Conservation (phyloP, 768 basidiomycete species). For the Lyophyllum decastes region DNA sequence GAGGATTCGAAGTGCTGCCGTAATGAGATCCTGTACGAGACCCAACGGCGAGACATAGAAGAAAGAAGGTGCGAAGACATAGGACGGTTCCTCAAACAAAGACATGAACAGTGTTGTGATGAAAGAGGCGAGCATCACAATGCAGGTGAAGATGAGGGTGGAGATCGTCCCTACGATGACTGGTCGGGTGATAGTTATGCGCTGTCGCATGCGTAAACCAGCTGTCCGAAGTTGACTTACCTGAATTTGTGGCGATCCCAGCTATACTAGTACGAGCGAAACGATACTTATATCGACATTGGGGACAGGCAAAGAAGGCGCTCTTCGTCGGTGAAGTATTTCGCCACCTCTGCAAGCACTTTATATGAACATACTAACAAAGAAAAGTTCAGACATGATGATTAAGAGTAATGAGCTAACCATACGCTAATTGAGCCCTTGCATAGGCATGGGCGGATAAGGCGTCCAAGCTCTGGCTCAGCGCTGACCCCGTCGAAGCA, state of each 20-base stretch:
- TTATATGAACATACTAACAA: constrained; percentile 73
- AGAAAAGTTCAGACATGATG: constrained; percentile 12
- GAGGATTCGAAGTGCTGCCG: constrained; percentile 62
- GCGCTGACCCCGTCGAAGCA: constrained; percentile 72
- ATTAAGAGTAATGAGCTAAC: constrained; percentile 3
- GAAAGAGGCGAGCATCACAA: constrained; percentile 72
- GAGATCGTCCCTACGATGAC: constrained; percentile 67
- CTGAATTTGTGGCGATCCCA: constrained; percentile 78
- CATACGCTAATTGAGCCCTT: constrained; percentile 73
- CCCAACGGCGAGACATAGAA: constrained; percentile 55
- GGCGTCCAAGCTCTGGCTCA: constrained; percentile 63
- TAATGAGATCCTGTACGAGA: constrained; percentile 59
- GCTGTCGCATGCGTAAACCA: constrained; percentile 4
- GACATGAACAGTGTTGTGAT: constrained; percentile 67
- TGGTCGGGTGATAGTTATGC: constrained; percentile 27
- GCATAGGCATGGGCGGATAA: constrained; percentile 83
- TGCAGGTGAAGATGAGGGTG: constrained; percentile 57
- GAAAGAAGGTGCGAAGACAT: constrained; percentile 41
- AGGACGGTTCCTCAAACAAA: constrained; percentile 55
- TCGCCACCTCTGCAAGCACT: constrained; percentile 78
- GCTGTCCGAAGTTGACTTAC: constrained; percentile 34
- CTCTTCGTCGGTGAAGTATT: constrained; percentile 57
- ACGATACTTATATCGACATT: constrained; percentile 77
- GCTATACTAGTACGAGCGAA: constrained; percentile 71
- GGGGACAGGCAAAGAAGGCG: constrained; percentile 79